Evolutionary conservation across 768 basidiomycete species (phyloP), one percentile per base, ranked within the genome.

Genomic region (Paxillus rubicundulus): DNA sequence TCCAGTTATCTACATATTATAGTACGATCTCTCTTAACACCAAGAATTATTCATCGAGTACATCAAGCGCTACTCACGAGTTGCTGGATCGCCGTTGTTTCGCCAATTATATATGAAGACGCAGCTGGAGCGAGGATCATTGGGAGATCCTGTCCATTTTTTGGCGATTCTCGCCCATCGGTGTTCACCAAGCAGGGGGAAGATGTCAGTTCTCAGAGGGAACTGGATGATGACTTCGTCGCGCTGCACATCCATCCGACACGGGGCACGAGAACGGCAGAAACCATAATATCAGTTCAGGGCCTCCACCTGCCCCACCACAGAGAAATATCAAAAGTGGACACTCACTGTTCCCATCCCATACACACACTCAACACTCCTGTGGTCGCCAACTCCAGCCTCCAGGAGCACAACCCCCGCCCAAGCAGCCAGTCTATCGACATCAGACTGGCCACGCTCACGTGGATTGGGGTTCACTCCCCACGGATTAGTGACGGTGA

Each of bases 61-160:
- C 18, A 16, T 17, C 37, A 12, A 18, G 18, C 13, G 36, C 10
- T 20, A 64, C 67, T 54, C 24, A 70, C 69, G 68, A 32, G 61
- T 63, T 33, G 58, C 49, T 30, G 69, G 69, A 41, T 69, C 67
- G 7, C 68, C 69, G 2, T 69, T 63, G 10, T 61, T 60, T 24
- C 48, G 55, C 67, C 64, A 69, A 45, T 70, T 69, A 37, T 70
- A 69, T 20, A 61, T 27, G 37, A 70, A 69, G 4, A 67, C 56
- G 6, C 49, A 46, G 1, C 65, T 68, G 1, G 69, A 45, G 3
- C 30, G 46, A 13, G 30, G 21, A 33, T 66, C 55, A 4, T 58
- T n/a, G n/a, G 52, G 53, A 16, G 27, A 1, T 2, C 55, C 55
- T 0, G 13, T n/a, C 54, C 61, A 63, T 3, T n/a, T n/a, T 21